phyloP scores from a whole-genome alignment of 176 grass and related monocot species.

The Chrysopogon serrulatus region DNA sequence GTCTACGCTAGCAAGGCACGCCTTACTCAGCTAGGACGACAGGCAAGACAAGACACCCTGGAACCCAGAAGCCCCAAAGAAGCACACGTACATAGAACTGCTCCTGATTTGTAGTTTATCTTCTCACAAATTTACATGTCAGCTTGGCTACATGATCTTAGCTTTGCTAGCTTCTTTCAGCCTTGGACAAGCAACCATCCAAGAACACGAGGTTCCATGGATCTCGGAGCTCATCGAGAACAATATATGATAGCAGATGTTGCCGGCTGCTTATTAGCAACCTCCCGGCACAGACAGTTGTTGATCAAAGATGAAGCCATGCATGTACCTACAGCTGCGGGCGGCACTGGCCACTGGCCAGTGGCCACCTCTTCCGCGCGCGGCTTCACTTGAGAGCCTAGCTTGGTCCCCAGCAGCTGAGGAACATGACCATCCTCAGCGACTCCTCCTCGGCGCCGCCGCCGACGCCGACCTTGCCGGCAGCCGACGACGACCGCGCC shows the following conservation, averaged over 20 bases:
- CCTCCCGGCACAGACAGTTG: not conserved
- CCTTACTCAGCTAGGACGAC: too few species aligned
- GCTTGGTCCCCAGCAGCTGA: constrained; percentile 76
- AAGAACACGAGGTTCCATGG: not conserved
- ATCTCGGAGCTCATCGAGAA: not conserved
- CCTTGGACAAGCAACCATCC: not conserved
- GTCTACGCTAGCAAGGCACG: too few species aligned
- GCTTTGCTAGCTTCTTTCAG: not conserved
- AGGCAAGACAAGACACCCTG: too few species aligned
- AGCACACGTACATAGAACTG: not conserved
- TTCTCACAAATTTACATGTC: not conserved
- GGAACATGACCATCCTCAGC: constrained; percentile 72
- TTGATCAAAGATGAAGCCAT: not conserved
- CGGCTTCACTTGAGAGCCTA: constrained; percentile 5
- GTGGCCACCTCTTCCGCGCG: not conserved
- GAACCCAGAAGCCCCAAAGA: too few species aligned
- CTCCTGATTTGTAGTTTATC: not conserved
- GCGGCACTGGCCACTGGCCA: not conserved
- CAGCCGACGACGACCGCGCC: not conserved
- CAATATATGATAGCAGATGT: not conserved
- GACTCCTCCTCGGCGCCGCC: constrained; percentile 38
- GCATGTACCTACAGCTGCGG: not conserved
- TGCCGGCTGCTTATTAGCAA: not conserved
- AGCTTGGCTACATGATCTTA: not conserved
- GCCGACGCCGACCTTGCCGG: not conserved